Percentiles rank a stretch among this genome's conserved stretches.
Conservation (phyloP, 176 grass and related monocot genomes). For the Urochloa ruziziensis region DNA sequence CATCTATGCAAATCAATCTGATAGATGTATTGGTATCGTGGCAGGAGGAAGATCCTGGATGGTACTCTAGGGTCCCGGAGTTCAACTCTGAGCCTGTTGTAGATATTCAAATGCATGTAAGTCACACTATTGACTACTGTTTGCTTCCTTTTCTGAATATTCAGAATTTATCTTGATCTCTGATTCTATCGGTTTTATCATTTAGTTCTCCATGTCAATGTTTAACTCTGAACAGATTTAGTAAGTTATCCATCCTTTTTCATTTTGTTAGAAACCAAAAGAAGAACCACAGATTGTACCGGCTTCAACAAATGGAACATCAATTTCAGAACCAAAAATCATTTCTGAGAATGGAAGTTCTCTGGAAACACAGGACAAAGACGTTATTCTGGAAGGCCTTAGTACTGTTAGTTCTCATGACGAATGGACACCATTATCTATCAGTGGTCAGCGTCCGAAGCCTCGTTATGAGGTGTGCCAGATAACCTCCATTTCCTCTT, state of each 20-base stretch:
- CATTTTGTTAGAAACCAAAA: constrained; percentile 59
- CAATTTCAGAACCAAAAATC: constrained; percentile 76
- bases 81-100: constrained; percentile 65
- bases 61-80: constrained; percentile 82
- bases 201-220: background rate
- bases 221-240: background rate
- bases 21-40: constrained; percentile 12
- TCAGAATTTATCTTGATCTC: background rate
- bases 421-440: constrained; percentile 76
- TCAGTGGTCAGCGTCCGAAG: constrained; percentile 67
- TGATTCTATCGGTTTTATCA: constrained; percentile 4
- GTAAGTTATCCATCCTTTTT: constrained; percentile 17
- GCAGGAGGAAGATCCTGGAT: constrained; percentile 99
- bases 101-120: constrained; percentile 92
- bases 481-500: constrained; percentile 4
- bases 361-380: constrained; percentile 84
- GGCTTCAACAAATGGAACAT: constrained; percentile 64
- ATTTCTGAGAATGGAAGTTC: constrained; percentile 80
- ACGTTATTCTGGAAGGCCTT: constrained; percentile 87
- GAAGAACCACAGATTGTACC: constrained; percentile 37
- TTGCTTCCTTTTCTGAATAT: constrained; percentile 7
- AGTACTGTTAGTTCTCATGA: constrained; percentile 67
- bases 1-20: constrained; percentile 15
- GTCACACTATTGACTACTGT: constrained; percentile 14
- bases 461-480: constrained; percentile 81